A percentile compares a stretch with the other conserved stretches of the same genome.
Evolutionary conservation across 495 filamentous ascomycete species (phyloP).

Genomic region (Penicillium simplicissimum): DNA sequence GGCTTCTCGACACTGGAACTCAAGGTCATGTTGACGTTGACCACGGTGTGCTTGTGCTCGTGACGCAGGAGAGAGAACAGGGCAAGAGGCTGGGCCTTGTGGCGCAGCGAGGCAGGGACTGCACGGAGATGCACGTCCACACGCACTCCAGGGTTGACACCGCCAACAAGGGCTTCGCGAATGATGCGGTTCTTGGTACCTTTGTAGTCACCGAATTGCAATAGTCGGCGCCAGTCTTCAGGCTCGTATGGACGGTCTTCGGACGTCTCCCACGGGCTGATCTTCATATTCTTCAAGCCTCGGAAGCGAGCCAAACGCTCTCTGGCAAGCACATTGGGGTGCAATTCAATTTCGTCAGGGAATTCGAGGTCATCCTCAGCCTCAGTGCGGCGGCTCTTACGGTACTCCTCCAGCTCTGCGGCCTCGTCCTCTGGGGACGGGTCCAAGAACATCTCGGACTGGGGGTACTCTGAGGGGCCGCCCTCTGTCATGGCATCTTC

Average conservation of each 20-base stretch:
- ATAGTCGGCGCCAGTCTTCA: constrained; percentile 81
- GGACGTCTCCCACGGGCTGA: constrained; percentile 81
- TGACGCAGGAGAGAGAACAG: constrained; percentile 87
- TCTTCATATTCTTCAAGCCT: constrained; percentile 85
- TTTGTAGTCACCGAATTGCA: constrained; percentile 82
- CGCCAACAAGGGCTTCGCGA: constrained; percentile 80
- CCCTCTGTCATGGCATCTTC: constrained; percentile 72
- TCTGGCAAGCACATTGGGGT: constrained; percentile 79
- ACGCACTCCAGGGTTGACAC: constrained; percentile 77
- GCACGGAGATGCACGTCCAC: constrained; percentile 78
- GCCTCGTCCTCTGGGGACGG: constrained; percentile 85
- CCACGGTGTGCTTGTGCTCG: constrained; percentile 86
- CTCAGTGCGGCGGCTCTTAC: constrained; percentile 71
- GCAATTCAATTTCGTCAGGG: constrained; percentile 94
- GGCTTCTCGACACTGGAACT: constrained; percentile 68
- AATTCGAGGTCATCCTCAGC: constrained; percentile 90
- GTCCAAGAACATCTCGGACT: constrained; percentile 89
- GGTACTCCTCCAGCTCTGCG: constrained; percentile 73
- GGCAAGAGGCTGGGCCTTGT: constrained; percentile 59
- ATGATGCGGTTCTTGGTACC: constrained; percentile 71
- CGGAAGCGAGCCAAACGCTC: constrained; percentile 84
- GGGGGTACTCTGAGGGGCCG: constrained; percentile 79
- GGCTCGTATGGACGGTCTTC: constrained; percentile 86
- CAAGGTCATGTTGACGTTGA: constrained; percentile 84
- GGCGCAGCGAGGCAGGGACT: constrained; percentile 62